Evolutionary conservation across 2,329 filamentous ascomycete species (phyloP), one percentile per base, ranked within the genome.

Genomic region (Sarocladium oryzae): DNA sequence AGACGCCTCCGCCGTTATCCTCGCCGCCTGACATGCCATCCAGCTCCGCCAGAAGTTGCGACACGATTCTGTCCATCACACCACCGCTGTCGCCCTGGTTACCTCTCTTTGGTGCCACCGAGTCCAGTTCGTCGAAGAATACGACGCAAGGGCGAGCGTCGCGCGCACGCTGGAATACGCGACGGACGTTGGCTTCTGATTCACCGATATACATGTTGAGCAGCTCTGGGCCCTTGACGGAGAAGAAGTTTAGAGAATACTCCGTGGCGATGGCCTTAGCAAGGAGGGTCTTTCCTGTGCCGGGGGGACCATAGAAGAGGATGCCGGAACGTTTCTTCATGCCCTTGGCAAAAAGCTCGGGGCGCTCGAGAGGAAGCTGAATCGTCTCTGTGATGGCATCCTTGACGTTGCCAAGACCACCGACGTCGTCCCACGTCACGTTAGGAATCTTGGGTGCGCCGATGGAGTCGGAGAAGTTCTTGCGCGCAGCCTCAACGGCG

Each of bases 261-360:
- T 95, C 90, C 0, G 90, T 95, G 0, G 90, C 90, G 58, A 95
- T 95, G 26, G 90, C 90, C 71, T 95, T 95, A 49, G 90, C 90
- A 46, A 95, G 77, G n/a, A 95, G 71, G 1, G 90, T 96, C 71
- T 96, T 96, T 60, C 90, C 90, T 1, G 90, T 95, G 55, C 90
- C 90, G 0, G 90, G 90, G 1, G 90, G 90, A 0, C 90, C 90
- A 62, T 95, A 95, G 69, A 96, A 95, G 21, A 95, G 69, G 57
- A 96, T 95, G 59, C 90, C 90, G 20, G 89, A 95, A 37, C 92
- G 85, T 73, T 97, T 97, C 78, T 96, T 96, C 86, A 97, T 93
- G 48, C 92, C 93, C 73, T 92, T 95, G 28, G 91, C 91, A 61
- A 97, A 97, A 1, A 97, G 78, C 66, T 97, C 93, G 1, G 92